A percentile compares a stretch with the other conserved stretches of the same genome.
phyloP scores from a whole-genome alignment of 2,329 filamentous ascomycete genomes.

The Penicillium freii region DNA sequence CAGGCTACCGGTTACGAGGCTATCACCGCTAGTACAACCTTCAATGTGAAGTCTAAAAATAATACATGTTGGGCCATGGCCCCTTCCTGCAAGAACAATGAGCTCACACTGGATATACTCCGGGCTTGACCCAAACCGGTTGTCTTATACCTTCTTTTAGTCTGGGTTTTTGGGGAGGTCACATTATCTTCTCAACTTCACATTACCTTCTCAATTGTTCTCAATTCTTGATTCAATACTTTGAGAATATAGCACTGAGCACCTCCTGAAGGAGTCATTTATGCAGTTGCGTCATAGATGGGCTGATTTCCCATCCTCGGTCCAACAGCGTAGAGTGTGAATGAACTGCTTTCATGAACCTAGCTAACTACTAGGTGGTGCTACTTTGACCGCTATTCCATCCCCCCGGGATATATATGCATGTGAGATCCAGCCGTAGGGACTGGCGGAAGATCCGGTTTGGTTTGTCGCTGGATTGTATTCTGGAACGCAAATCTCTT shows the following conservation, averaged over 20 bases:
- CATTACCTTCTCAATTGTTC: background rate
- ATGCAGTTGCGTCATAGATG: background rate
- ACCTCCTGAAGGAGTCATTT: background rate
- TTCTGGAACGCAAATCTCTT: background rate
- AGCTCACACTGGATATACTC: conserved; percentile 1
- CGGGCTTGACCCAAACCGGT: background rate
- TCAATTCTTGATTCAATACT: background rate
- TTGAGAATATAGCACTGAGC: background rate
- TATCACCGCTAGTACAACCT: background rate
- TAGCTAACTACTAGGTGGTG: conserved; percentile 14
- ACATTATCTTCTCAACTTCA: background rate
- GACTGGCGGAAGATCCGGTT: conserved; percentile 9
- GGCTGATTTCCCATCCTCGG: background rate
- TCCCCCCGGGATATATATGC: background rate
- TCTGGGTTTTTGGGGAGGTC: background rate
- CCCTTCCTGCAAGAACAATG: background rate
- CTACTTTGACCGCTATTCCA: background rate
- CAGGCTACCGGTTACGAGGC: background rate
- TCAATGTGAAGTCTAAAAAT: conserved; percentile 9
- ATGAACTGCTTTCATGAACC: background rate
- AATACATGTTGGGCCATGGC: background rate
- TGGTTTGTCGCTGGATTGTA: conserved; percentile 1
- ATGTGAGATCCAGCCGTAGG: conserved; percentile 9
- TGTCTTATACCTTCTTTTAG: background rate
- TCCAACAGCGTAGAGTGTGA: background rate